Base-by-base conservation (phyloP, 345 rosid species). In the Eucalyptus marginata region DNA sequence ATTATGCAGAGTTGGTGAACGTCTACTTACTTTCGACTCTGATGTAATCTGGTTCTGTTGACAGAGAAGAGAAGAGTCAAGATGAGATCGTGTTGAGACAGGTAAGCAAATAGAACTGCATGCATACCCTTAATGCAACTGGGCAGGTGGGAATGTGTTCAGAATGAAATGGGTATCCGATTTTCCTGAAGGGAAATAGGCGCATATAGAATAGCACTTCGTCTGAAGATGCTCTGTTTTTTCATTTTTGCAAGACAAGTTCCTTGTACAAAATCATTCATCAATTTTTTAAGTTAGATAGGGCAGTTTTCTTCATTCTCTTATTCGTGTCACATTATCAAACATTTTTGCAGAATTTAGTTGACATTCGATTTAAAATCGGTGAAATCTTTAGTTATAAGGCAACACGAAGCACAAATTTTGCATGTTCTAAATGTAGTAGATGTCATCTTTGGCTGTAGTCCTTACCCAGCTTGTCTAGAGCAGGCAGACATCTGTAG, bases 21-120 rank as follows among this genome's bases (percentile, higher is more conserved):
- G 56, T 8, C 25, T 71, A 92, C 96, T 94, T 90, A 95, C 96
- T 86, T 92, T 89, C 94, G 86, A 94, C 33, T 86, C 76, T 90
- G 62, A 90, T 17, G 71, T 94, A 93, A 16, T 94, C 93, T 9
- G 90, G 89, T 64, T 92, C 96, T 94, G 94, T 91, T 49, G 66
- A 87, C n/a, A 81, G 79, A 91, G 56, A 88, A 49, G 81, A 66
- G 59, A 18, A 33, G 86, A 44, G 54, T n/a, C 17, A 58, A 51
- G 58, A 49, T 40, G 50, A 79, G 87, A n/a, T 22, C 52, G 5
- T 76, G 47, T 76, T 40, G 47, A 76, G 83, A 76, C 47, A 76
- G 83, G 47, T 40, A 76, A 76, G 47, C 47, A 76, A 76, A 76
- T 36, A 76, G 47, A 76, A 44, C 47, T 76, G 27, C 83, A 76